These are phyloP conservation scores for Trichocladium antarcticum DNA, from an alignment of 495 filamentous ascomycete genomes.

Conservation along the genomic window DNA sequence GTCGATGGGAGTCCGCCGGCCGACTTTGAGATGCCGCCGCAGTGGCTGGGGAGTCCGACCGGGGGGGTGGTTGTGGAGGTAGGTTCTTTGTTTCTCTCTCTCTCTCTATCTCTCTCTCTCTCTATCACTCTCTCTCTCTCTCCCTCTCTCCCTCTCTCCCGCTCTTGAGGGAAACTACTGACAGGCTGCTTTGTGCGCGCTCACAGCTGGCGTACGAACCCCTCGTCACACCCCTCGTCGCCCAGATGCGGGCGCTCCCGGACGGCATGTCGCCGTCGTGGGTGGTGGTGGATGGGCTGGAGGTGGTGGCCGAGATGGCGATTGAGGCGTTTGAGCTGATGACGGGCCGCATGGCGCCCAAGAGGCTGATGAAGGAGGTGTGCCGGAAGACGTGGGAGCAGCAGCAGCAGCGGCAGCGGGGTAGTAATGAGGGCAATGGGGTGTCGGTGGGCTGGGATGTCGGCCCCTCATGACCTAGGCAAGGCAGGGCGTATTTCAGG, in stretches of 20 bases:
- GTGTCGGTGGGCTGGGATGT: neutral
- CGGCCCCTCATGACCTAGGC: too few species aligned
- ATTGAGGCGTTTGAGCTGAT: constrained; percentile 77
- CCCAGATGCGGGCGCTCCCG: constrained; percentile 47
- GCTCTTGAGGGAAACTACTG: too few species aligned
- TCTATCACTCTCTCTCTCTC: neutral
- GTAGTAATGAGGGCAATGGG: constrained; percentile 4
- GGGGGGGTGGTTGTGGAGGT: constrained; percentile 72
- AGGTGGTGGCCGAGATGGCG: constrained; percentile 69
- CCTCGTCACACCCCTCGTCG: constrained; percentile 56
- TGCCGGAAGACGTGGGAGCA: constrained; percentile 34
- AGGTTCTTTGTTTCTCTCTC: constrained; percentile 4
- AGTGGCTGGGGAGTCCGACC: constrained; percentile 66
- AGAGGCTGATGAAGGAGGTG: constrained; percentile 54
- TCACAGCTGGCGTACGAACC: constrained; percentile 59
- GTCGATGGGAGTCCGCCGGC: constrained; percentile 52
- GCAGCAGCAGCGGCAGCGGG: constrained; percentile 17
- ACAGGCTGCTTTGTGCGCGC: neutral
- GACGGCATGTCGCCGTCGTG: constrained; percentile 51
- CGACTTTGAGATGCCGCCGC: constrained; percentile 62
- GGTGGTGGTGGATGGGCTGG: constrained; percentile 70
- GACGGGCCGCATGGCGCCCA: constrained; percentile 69
- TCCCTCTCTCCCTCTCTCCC: neutral
- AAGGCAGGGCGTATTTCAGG: too few species aligned
- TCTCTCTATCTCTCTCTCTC: neutral